These are phyloP conservation scores for Rhodofomes roseus DNA, from an alignment of 1,284 basidiomycete species.

Conservation along the genomic window DNA sequence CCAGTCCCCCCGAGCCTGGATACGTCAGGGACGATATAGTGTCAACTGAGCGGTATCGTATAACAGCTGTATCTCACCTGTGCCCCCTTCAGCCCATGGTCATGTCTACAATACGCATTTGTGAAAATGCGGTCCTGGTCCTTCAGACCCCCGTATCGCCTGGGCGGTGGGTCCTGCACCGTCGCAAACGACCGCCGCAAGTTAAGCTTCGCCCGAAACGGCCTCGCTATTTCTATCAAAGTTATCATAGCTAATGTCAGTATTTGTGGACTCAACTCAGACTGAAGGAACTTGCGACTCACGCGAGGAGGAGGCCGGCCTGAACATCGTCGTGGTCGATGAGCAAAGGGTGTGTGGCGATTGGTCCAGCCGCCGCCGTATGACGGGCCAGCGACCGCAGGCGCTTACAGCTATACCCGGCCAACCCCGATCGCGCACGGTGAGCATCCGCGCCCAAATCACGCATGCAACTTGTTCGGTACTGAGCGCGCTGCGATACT, in stretches of 20 bases:
- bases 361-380: constrained; percentile 4
- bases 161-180: constrained; percentile 76
- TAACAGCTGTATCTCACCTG: constrained; percentile 42
- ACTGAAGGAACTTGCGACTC: constrained; percentile 5
- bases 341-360: constrained; percentile 20
- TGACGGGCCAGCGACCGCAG: not conserved
- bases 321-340: constrained; percentile 31
- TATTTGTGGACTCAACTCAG: not conserved
- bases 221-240: constrained; percentile 34
- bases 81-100: constrained; percentile 89
- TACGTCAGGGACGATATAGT: not conserved
- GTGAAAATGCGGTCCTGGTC: constrained; percentile 95
- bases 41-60: constrained; percentile 1
- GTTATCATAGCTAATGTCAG: not conserved
- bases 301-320: constrained; percentile 28
- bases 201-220: constrained; percentile 33
- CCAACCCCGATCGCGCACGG: no score
- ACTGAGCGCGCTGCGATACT: no score
- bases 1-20: constrained; percentile 92
- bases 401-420: not conserved
- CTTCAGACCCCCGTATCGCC: constrained; percentile 85
- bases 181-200: constrained; percentile 63
- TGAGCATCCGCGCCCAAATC: no score
- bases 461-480: no score
- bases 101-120: constrained; percentile 81